Conservation (phyloP, 805 yeast species). For the Sugiyamaella boreocaroliniensis region DNA sequence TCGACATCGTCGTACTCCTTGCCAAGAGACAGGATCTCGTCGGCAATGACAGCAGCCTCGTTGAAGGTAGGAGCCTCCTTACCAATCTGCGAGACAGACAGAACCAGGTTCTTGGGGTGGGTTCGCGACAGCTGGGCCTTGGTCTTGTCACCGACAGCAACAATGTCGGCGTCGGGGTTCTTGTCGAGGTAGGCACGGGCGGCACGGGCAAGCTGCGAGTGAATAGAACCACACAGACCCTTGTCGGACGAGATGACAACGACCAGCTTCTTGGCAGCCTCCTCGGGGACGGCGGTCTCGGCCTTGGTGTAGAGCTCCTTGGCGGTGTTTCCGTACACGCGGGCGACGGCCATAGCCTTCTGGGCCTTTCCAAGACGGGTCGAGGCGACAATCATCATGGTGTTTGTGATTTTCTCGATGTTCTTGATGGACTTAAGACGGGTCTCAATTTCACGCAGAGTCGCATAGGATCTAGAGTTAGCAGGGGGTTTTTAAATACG, state of each 20-base stretch:
- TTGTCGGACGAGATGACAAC: slow-evolving; percentile 93
- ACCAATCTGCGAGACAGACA: slow-evolving; percentile 87
- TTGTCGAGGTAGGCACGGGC: slow-evolving; percentile 63
- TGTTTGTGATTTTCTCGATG: slow-evolving; percentile 98
- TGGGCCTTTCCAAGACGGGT: slow-evolving; percentile 94
- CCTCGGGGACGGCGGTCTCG: slow-evolving; percentile 59
- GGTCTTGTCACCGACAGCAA: slow-evolving; percentile 90
- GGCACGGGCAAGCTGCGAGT: slow-evolving; percentile 86
- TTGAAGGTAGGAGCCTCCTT: slow-evolving; percentile 92
- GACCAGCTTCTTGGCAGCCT: slow-evolving; percentile 59
- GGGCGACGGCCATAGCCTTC: slow-evolving; percentile 83
- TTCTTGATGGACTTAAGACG: slow-evolving; percentile 97
- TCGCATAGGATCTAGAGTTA: slow-evolving; percentile 77
- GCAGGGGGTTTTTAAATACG: neutral
- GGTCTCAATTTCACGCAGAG: slow-evolving; percentile 96
- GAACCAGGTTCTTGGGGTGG: slow-evolving; percentile 56
- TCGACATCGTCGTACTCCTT: slow-evolving; percentile 64
- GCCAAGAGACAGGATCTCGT: slow-evolving; percentile 61
- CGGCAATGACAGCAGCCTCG: slow-evolving; percentile 85
- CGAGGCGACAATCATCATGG: slow-evolving; percentile 99
- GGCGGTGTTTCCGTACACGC: slow-evolving; percentile 77
- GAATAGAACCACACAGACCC: slow-evolving; percentile 98
- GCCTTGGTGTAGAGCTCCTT: slow-evolving; percentile 71
- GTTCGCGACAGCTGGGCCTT: slow-evolving; percentile 86
- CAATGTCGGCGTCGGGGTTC: slow-evolving; percentile 65